These are phyloP conservation scores for Jaenimonas drosophilae DNA, from an alignment of 208 protist species.

Conservation along the genomic window DNA sequence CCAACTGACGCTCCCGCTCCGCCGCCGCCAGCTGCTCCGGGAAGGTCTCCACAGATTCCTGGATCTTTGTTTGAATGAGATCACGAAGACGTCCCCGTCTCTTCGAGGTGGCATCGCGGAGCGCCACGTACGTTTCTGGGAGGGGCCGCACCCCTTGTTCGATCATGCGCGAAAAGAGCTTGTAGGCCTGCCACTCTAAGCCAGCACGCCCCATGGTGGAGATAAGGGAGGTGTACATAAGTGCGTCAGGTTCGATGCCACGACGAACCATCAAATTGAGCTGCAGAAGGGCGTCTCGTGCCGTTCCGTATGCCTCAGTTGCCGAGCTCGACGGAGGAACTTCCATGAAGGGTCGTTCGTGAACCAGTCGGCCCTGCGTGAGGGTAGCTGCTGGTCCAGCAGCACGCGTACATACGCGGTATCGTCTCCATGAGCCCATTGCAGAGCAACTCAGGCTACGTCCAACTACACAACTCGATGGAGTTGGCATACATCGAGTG, in stretches of 20 bases:
- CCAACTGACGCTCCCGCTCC: slow-evolving; percentile 39
- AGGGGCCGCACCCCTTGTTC: slow-evolving; percentile 74
- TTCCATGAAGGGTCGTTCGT: slow-evolving; percentile 1
- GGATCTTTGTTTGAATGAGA: slow-evolving; percentile 81
- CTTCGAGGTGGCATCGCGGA: slow-evolving; percentile 65
- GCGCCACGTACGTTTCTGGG: slow-evolving; percentile 86
- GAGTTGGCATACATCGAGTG: no score
- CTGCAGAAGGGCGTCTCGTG: slow-evolving; percentile 80
- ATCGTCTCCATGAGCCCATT: no score
- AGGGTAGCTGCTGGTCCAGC: neutral
- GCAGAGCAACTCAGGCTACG: no score
- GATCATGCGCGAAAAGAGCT: slow-evolving; percentile 90
- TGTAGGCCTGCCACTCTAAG: slow-evolving; percentile 91
- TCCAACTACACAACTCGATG: no score
- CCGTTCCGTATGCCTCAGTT: slow-evolving; percentile 54
- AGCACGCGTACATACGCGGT: neutral
- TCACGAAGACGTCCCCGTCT: slow-evolving; percentile 43
- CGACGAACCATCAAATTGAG: slow-evolving; percentile 90
- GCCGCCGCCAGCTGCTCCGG: slow-evolving; percentile 66
- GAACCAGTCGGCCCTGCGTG: neutral
- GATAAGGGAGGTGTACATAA: slow-evolving; percentile 91
- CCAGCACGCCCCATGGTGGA: slow-evolving; percentile 75
- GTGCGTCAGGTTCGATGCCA: slow-evolving; percentile 82
- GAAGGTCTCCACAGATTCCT: slow-evolving; percentile 55
- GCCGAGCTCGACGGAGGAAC: slow-evolving; percentile 2